These are phyloP conservation scores for Fraxinus anomala DNA, from an alignment of 257 asterid species.

Conservation along the genomic window DNA sequence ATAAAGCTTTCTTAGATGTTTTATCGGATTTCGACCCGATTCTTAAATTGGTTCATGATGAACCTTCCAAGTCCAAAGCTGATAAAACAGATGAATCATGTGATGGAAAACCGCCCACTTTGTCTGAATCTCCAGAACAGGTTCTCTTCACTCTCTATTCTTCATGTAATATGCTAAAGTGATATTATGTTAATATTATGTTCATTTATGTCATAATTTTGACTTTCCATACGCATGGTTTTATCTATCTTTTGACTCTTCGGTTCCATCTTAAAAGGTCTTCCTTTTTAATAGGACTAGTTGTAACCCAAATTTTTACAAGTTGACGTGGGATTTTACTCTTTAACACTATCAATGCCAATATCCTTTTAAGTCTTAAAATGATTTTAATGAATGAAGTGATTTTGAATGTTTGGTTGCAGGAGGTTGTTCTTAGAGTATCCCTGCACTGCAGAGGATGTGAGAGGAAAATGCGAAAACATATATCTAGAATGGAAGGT, in stretches of 20 bases:
- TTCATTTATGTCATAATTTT: background rate
- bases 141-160: conserved; percentile 27
- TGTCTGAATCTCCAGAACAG: conserved; percentile 44
- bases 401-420: conserved; percentile 20
- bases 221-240: background rate
- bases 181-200: background rate
- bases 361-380: background rate
- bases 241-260: background rate
- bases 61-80: conserved; percentile 13
- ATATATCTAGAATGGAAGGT: conserved; percentile 88
- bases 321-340: background rate
- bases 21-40: conserved; percentile 44
- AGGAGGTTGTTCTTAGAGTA: conserved; percentile 85
- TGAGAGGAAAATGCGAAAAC: conserved; percentile 82
- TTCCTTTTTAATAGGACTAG: background rate
- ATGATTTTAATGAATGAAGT: background rate
- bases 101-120: conserved; percentile 24
- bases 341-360: background rate
- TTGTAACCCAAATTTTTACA: background rate
- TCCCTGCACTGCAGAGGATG: conserved; percentile 93
- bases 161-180: background rate
- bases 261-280: background rate
- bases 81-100: conserved; percentile 30
- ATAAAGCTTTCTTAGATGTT: conserved; percentile 38
- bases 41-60: conserved; percentile 24